Base-by-base conservation (phyloP, 768 basidiomycete genomes). In the Peribolospora baueri region DNA sequence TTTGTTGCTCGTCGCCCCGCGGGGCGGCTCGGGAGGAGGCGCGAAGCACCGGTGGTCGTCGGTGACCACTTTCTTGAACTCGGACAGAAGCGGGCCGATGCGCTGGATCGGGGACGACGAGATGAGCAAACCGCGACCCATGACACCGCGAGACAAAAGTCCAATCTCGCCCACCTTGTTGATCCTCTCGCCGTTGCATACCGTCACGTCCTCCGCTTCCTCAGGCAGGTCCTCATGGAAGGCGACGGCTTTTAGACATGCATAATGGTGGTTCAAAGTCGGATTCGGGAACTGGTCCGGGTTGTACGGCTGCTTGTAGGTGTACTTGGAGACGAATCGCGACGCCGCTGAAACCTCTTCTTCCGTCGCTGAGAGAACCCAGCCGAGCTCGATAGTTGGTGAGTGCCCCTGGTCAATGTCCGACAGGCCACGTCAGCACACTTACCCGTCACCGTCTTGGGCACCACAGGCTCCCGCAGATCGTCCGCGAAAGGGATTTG, bases 401-500 rank as follows among this genome's bases (percentile, higher is more conserved):
- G 46, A 49, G 5, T 48, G 47, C n/a, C 52, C 54, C 58, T 51
- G 53, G 47, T 39, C 48, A 43, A 38, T 45, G 25, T n/a, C 11
- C 11, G 48, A 54, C 11, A 43, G 5, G 50, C 42, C 10, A 45
- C 5, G 5, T 7, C 25, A 46, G 38, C 40, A 38, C 46, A 14
- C 5, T 13, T 11, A 42, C 14, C 36, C 8, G 74, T 73, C 60
- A 73, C 70, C 5, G 73, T 79, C 54, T 76, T 72, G 14, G 79
- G 75, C 8, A 87, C 67, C 2, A 82, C 79, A 5, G 82, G 82
- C 14, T 73, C 72, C 50, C 93, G 78, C 51, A 97, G 81, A 62
- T 98, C 93, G 64, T 98, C 93, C 4, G 84, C 82, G 65, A 83
- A 98, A 0, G 91, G 90, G n/a, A 95, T 66, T 11, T 82, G 81